Conservation (phyloP, 139 green algal species). For the Pleodorina starrii region DNA sequence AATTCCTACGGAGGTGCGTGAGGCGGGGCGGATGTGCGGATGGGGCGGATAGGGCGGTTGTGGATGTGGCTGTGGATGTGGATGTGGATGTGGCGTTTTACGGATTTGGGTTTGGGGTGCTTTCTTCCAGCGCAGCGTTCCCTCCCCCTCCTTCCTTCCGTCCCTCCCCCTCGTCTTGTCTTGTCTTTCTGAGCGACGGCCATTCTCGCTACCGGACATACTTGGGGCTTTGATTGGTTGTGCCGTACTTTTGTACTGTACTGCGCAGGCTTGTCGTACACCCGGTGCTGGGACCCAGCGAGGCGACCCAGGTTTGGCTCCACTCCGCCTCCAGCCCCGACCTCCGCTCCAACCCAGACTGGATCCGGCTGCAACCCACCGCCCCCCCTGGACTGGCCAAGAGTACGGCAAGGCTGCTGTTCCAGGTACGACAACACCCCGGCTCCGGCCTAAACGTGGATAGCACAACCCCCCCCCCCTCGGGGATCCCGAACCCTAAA, state of each 20-base stretch:
- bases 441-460: too few species aligned
- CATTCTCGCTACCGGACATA: too few species aligned
- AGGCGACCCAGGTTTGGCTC: slow-evolving; percentile 60
- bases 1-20: slow-evolving; percentile 81
- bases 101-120: too few species aligned
- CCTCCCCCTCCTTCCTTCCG: background rate
- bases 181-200: too few species aligned
- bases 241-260: too few species aligned
- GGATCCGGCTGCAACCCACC: slow-evolving; percentile 11
- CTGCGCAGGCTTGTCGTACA: slow-evolving; percentile 77
- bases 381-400: background rate
- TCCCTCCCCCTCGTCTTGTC: too few species aligned
- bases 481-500: too few species aligned
- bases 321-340: background rate
- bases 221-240: too few species aligned
- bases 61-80: background rate
- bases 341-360: slow-evolving; percentile 28
- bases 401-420: slow-evolving; percentile 15
- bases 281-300: slow-evolving; percentile 74
- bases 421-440: slow-evolving; percentile 33
- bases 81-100: too few species aligned
- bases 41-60: background rate
- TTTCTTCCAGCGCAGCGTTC: background rate
- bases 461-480: too few species aligned
- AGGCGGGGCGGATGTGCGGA: background rate